phyloP scores from a whole-genome alignment of 169 alveolate species.

The Besnoitia besnoiti region DNA sequence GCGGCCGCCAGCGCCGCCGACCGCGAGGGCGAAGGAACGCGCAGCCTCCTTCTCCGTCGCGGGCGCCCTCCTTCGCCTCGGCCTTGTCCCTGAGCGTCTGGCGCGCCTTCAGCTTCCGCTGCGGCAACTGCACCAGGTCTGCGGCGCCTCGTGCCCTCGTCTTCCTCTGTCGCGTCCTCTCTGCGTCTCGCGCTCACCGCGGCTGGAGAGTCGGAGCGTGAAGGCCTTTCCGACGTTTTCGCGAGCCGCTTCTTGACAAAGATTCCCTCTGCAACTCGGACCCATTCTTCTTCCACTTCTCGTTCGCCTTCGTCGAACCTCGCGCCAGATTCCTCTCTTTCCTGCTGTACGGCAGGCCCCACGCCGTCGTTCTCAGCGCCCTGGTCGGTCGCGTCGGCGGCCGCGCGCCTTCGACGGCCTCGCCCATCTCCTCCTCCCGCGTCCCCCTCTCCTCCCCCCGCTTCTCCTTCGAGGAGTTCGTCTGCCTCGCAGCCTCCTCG shows the following conservation, averaged over 20 bases:
- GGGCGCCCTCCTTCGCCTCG: too few relatives aligned
- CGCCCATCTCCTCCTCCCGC: not conserved
- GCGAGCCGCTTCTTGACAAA: not conserved
- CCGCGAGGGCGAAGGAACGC: too few relatives aligned
- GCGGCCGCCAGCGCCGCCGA: too few relatives aligned
- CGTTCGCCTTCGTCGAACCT: not conserved
- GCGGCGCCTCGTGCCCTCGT: too few relatives aligned
- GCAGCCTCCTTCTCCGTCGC: too few relatives aligned
- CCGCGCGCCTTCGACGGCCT: too few relatives aligned
- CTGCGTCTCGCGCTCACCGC: too few relatives aligned
- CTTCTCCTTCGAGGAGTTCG: not conserved
- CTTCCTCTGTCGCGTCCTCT: not conserved
- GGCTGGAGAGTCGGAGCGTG: too few relatives aligned
- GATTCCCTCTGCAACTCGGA: not conserved
- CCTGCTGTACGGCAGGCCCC: not conserved
- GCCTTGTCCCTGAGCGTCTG: too few relatives aligned
- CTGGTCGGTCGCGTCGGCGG: not conserved
- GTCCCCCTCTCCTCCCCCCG: not conserved
- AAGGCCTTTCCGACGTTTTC: not conserved
- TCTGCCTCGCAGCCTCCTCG: not conserved
- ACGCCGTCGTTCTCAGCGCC: not conserved
- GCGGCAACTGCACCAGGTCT: too few relatives aligned
- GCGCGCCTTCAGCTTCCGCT: too few relatives aligned
- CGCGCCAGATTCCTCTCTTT: not conserved
- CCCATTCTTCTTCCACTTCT: slow-evolving; percentile 13